Percentiles rank a stretch among this genome's conserved stretches.
Conservation (phyloP, 148 eudicot species). For the Amaranthus palmeri region DNA sequence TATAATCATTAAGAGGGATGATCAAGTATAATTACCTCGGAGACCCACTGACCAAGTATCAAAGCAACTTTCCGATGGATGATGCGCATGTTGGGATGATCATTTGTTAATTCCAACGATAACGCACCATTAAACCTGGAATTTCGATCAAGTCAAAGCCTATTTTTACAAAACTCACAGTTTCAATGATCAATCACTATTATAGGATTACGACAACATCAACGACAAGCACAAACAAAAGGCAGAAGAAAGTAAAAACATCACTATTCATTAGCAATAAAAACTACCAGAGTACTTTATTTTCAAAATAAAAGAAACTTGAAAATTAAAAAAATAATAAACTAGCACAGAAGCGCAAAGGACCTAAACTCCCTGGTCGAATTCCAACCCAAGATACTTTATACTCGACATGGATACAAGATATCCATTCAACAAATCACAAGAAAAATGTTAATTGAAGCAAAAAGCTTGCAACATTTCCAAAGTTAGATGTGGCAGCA, state of each 20-base stretch:
- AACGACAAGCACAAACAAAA: not conserved
- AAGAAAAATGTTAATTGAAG: not conserved
- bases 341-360: not conserved
- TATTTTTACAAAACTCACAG: not conserved
- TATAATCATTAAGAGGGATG: not conserved
- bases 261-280: not conserved
- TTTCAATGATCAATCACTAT: not conserved
- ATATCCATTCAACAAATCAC: not conserved
- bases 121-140: conserved; percentile 89
- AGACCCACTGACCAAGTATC: conserved; percentile 98
- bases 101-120: conserved; percentile 77
- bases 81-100: conserved; percentile 91
- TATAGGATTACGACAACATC: not conserved
- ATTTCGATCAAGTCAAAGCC: conserved; percentile 13
- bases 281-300: no score
- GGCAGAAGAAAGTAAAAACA: not conserved
- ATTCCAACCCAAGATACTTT: not conserved
- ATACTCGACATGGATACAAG: not conserved
- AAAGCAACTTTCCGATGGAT: conserved; percentile 92
- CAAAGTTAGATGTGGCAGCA: not conserved
- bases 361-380: not conserved
- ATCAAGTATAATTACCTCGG: conserved; percentile 58
- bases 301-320: not conserved
- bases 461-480: not conserved
- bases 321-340: not conserved